Percentiles rank a stretch among this genome's conserved stretches.
These are phyloP conservation scores for Cryptococcus deneoformans DNA, from an alignment of 1,284 basidiomycete species.

Conservation along the genomic window DNA sequence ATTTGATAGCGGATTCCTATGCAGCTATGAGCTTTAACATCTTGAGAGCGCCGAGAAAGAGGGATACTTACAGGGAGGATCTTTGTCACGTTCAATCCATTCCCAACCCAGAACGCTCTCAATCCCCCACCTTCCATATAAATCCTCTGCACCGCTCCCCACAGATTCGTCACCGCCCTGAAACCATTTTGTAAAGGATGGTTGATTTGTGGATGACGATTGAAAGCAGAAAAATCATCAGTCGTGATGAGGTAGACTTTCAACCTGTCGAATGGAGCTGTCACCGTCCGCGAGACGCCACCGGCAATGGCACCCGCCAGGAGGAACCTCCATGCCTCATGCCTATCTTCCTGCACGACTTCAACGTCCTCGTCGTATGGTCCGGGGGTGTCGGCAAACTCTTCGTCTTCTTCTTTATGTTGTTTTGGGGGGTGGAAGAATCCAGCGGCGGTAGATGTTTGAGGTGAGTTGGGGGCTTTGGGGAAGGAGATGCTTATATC, in stretches of 20 bases:
- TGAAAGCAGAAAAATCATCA: slow-evolving; percentile 23
- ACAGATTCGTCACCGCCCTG: slow-evolving; percentile 65
- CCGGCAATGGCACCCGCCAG: slow-evolving; percentile 93
- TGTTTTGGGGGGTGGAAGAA: slow-evolving; percentile 21
- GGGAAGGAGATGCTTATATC: slow-evolving; percentile 49
- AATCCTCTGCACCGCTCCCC: slow-evolving; percentile 69
- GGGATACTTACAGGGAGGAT: slow-evolving; percentile 67
- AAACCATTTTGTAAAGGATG: slow-evolving; percentile 16
- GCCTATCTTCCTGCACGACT: slow-evolving; percentile 62
- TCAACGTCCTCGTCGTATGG: slow-evolving; percentile 64
- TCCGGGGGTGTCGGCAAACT: slow-evolving; percentile 51
- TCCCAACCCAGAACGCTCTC: slow-evolving; percentile 84
- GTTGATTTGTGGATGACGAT: slow-evolving; percentile 40
- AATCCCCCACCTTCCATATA: slow-evolving; percentile 83
- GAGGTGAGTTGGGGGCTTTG: slow-evolving; percentile 24
- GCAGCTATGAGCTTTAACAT: background rate
- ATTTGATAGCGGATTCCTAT: slow-evolving; percentile 94
- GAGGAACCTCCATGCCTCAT: slow-evolving; percentile 80
- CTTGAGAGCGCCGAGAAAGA: background rate
- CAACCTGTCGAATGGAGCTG: slow-evolving; percentile 95
- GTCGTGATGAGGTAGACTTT: slow-evolving; percentile 96
- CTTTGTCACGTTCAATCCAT: slow-evolving; percentile 64
- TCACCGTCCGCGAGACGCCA: slow-evolving; percentile 91
- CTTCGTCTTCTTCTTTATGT: slow-evolving; percentile 44
- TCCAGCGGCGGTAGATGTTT: slow-evolving; percentile 21